These are phyloP conservation scores for Pyracantha coccinea DNA, from an alignment of 331 rosid species.

Conservation along the genomic window DNA sequence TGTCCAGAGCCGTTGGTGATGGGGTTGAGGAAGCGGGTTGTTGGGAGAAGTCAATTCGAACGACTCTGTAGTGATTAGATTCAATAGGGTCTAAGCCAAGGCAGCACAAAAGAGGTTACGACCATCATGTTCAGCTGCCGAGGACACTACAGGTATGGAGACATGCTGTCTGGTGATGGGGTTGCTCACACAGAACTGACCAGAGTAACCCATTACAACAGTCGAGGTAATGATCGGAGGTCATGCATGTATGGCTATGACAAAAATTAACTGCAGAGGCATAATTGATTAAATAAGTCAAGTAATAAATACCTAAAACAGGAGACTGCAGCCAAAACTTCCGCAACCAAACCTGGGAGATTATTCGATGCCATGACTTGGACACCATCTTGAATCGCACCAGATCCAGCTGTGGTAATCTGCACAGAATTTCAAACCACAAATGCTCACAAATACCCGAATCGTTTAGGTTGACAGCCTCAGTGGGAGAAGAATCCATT, in stretches of 20 bases:
- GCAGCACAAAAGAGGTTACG: not conserved
- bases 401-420: not conserved
- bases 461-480: too few species aligned
- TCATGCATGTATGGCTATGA: not conserved
- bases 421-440: not conserved
- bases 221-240: not conserved
- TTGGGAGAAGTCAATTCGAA: not conserved
- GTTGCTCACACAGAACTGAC: not conserved
- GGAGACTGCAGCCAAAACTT: not conserved
- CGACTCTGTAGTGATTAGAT: not conserved
- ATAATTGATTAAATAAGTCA: too few species aligned
- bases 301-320: not conserved
- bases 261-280: not conserved
- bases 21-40: not conserved
- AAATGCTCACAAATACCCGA: not conserved
- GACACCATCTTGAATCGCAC: not conserved
- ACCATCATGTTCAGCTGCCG: not conserved
- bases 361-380: not conserved
- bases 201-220: not conserved
- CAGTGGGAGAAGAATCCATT: too few species aligned
- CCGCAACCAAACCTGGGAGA: not conserved
- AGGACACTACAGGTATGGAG: not conserved
- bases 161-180: not conserved
- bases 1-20: not conserved
- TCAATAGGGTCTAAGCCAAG: not conserved